These are phyloP conservation scores for Geotrichum reessii DNA, from an alignment of 1,139 yeast genomes.

Conservation along the genomic window DNA sequence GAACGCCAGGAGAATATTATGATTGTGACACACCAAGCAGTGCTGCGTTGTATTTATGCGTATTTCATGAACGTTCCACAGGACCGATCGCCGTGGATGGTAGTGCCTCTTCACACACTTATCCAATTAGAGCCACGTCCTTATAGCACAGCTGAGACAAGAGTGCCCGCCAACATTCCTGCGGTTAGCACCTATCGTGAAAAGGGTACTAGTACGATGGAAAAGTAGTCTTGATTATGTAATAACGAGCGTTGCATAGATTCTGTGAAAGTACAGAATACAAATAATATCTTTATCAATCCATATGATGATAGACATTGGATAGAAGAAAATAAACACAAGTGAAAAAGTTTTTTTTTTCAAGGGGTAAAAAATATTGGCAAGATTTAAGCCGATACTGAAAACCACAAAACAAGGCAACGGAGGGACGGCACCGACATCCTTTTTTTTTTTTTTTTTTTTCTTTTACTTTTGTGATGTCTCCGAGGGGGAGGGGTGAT, in stretches of 20 bases:
- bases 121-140: conserved; percentile 93
- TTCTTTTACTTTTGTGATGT: too few relatives aligned
- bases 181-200: conserved; percentile 96
- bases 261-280: neutral
- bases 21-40: conserved; percentile 97
- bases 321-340: neutral
- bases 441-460: too few relatives aligned
- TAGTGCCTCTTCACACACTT: conserved; percentile 91
- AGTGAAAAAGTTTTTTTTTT: neutral
- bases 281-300: neutral
- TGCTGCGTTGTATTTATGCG: conserved; percentile 90
- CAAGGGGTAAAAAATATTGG: too few relatives aligned
- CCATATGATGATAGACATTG: neutral
- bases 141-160: conserved; percentile 77
- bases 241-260: neutral
- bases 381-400: too few relatives aligned
- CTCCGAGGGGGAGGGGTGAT: too few relatives aligned
- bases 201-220: conserved; percentile 48
- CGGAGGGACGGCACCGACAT: too few relatives aligned
- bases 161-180: conserved; percentile 92
- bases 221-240: neutral
- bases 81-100: conserved; percentile 98
- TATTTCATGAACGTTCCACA: conserved; percentile 98
- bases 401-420: too few relatives aligned
- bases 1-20: conserved; percentile 94